phyloP scores from a whole-genome alignment of 768 basidiomycete species.

The Mycena kentingensis region DNA sequence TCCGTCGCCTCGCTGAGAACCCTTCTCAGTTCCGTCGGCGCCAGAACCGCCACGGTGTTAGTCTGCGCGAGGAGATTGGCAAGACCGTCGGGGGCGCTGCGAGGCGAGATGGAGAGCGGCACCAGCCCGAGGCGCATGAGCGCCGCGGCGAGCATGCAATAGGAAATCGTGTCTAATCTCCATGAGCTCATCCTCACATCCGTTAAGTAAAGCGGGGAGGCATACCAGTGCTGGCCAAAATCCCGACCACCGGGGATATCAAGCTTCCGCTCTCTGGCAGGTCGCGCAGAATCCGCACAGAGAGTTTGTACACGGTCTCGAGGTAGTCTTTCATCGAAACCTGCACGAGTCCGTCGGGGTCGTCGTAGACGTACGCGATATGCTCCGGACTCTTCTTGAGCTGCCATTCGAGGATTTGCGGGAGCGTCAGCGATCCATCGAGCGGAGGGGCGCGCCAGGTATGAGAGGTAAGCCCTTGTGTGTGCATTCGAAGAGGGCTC shows the following conservation, averaged over 20 bases:
- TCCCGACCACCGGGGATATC: neutral
- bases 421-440: slow-evolving; percentile 7
- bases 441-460: too few relatives aligned
- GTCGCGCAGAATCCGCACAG: neutral
- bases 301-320: neutral
- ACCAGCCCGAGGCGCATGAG: slow-evolving; percentile 21
- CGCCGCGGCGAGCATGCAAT: slow-evolving; percentile 14
- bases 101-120: slow-evolving; percentile 38
- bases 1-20: neutral
- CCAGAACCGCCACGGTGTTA: neutral
- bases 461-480: too few relatives aligned
- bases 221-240: slow-evolving; percentile 8
- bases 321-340: slow-evolving; percentile 8
- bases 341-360: neutral
- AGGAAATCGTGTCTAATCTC: slow-evolving; percentile 15
- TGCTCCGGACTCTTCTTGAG: slow-evolving; percentile 10
- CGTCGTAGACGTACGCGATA: slow-evolving; percentile 12
- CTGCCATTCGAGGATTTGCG: slow-evolving; percentile 13
- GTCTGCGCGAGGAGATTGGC: slow-evolving; percentile 30
- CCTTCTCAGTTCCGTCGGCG: neutral
- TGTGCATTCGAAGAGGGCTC: too few relatives aligned
- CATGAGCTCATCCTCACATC: neutral
- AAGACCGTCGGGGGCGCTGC: slow-evolving; percentile 35
- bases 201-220: too few relatives aligned
- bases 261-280: neutral